These are phyloP conservation scores for Leccinum fibrillosum DNA, from an alignment of 768 basidiomycete genomes.

Conservation along the genomic window DNA sequence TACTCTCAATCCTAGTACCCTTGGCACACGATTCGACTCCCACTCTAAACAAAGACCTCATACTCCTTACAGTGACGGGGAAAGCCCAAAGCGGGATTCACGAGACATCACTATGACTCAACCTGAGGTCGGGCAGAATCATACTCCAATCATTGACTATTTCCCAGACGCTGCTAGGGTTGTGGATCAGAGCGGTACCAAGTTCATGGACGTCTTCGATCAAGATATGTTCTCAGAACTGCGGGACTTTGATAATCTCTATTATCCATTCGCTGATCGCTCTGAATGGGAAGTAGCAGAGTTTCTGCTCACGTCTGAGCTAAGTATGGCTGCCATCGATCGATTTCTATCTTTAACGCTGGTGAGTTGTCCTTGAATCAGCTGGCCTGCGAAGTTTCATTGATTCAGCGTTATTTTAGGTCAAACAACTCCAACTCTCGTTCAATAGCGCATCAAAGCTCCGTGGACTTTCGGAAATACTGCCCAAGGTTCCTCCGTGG, in stretches of 20 bases:
- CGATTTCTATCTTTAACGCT: background rate
- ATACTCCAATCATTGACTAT: background rate
- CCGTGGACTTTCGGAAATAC: background rate
- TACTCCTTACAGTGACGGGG: background rate
- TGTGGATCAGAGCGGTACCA: background rate
- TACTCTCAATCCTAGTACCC: too few relatives aligned
- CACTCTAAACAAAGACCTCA: background rate
- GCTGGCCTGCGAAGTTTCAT: background rate
- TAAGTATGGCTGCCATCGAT: background rate
- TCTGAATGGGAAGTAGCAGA: background rate
- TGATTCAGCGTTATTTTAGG: background rate
- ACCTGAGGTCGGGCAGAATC: background rate
- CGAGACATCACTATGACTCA: background rate
- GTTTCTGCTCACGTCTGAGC: background rate
- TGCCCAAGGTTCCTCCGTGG: background rate
- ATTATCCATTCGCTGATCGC: background rate
- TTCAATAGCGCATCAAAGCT: slow-evolving; percentile 14
- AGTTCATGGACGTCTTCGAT: background rate
- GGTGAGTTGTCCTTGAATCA: background rate
- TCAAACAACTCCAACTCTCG: slow-evolving; percentile 20
- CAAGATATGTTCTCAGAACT: background rate
- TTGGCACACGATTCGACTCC: background rate
- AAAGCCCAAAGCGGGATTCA: background rate
- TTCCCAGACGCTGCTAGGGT: background rate
- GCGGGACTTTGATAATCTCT: background rate